Base-by-base conservation (phyloP, 306 rosid genomes). In the Senna siamea region DNA sequence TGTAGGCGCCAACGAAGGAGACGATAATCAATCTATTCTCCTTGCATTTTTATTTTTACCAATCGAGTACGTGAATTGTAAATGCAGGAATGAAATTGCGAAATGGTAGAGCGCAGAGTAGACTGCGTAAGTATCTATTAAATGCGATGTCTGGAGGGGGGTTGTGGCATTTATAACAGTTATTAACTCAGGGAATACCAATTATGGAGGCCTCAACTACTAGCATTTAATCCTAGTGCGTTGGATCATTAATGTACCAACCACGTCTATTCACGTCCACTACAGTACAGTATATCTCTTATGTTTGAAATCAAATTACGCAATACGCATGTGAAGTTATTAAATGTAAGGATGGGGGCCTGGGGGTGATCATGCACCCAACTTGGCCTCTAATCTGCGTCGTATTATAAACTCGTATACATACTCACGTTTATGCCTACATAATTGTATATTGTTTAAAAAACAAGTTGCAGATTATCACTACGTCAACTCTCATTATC, bases 191-290 rank as follows among this genome's bases (percentile, higher is more conserved):
- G 1, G 1, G 0, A 17, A 58, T 1, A 9, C 32, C 34, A 76
- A 66, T 57, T 60, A 46, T 11, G 17, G 64, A 22, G 51, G 66
- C 26, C 17, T 22, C 82, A 82, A 73, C 85, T 2, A 78, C 73
- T 17, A 6, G 4, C 52, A 82, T 78, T 73, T 19, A 78, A 43
- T 69, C 17, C 0, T 40, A 43, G 15, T n/a, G 77, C 76, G 85
- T 76, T 74, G 77, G 69, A 68, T 73, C 60, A 56, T 57, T 40
- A 61, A 61, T 23, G 9, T 10, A 69, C 82, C 85, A 73, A 77
- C 76, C 77, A 66, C 2, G 78, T 81, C 85, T 54, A 17, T 50
- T 50, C 54, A 17, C 22, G 9, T 14, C 48, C n/a, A n/a, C n/a
- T n/a, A n/a, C n/a, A n/a, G n/a, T n/a, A n/a, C n/a, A n/a, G n/a